A percentile compares a stretch with the other conserved stretches of the same genome.
Conservation (phyloP, 176 grass and related monocot species). For the Oryza rufipogon region DNA sequence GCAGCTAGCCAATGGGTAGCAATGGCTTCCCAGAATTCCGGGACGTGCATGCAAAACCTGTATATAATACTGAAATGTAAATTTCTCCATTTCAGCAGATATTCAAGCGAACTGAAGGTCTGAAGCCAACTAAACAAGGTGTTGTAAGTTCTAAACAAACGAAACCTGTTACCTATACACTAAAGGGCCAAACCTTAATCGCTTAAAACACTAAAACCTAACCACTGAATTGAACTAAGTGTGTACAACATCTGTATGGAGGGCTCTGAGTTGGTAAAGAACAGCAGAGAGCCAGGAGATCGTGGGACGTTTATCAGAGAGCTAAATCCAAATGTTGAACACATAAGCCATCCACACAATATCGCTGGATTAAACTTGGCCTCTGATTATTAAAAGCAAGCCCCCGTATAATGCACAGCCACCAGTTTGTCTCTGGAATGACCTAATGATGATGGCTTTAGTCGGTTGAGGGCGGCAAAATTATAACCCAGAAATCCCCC, state of each 20-base stretch:
- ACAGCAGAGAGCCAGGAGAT: background rate
- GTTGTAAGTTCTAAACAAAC: too few relatives aligned
- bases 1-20: too few relatives aligned
- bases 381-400: constrained; percentile 47
- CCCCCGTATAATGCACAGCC: constrained; percentile 40
- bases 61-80: background rate
- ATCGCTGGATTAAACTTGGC: constrained; percentile 28
- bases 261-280: background rate
- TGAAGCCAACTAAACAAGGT: too few relatives aligned
- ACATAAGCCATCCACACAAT: background rate
- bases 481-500: constrained; percentile 38
- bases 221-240: too few relatives aligned
- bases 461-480: constrained; percentile 74
- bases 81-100: too few relatives aligned
- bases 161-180: too few relatives aligned
- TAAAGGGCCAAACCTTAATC: background rate
- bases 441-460: constrained; percentile 54
- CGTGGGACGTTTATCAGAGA: background rate
- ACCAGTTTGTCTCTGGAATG: constrained; percentile 37
- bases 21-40: background rate
- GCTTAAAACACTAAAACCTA: background rate
- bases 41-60: background rate
- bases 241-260: background rate
- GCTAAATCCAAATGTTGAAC: background rate
- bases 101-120: too few relatives aligned